Evolutionary conservation across 768 basidiomycete genomes (phyloP).

Genomic region (Trametes cinnabarina): DNA sequence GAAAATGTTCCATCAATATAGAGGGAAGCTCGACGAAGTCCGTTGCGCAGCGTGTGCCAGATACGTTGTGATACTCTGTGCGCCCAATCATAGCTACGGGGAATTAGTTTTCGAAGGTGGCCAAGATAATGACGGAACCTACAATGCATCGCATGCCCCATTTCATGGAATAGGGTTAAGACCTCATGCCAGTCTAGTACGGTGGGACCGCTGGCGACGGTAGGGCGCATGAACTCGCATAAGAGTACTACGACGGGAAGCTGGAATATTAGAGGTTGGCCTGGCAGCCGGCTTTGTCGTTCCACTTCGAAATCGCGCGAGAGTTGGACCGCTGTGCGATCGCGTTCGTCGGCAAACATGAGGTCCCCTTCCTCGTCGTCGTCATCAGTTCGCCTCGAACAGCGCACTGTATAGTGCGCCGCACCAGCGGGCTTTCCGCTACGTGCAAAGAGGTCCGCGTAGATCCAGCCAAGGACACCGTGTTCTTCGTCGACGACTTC

Average conservation of each 20-base stretch:
- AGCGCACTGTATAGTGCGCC: slow-evolving; percentile 96
- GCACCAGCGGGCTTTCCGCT: slow-evolving; percentile 86
- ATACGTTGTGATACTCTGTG: slow-evolving; percentile 96
- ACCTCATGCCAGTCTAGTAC: slow-evolving; percentile 91
- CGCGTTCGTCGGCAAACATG: slow-evolving; percentile 37
- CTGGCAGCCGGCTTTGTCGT: slow-evolving; percentile 57
- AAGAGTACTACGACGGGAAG: slow-evolving; percentile 89
- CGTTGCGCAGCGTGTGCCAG: slow-evolving; percentile 95
- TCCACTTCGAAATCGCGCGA: slow-evolving; percentile 64
- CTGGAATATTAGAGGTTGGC: slow-evolving; percentile 72
- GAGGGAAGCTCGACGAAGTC: slow-evolving; percentile 98
- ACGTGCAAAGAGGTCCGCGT: slow-evolving; percentile 86
- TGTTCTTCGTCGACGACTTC: slow-evolving; percentile 89
- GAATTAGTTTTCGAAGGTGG: too few relatives aligned
- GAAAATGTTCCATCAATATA: slow-evolving; percentile 98
- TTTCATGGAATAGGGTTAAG: slow-evolving; percentile 93
- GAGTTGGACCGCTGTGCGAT: slow-evolving; percentile 26
- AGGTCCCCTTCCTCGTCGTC: slow-evolving; percentile 79
- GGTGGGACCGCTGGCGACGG: slow-evolving; percentile 60
- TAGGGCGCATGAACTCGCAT: slow-evolving; percentile 78
- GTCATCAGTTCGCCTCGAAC: slow-evolving; percentile 88
- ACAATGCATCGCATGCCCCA: slow-evolving; percentile 99
- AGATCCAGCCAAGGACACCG: slow-evolving; percentile 91
- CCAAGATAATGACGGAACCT: slow-evolving; percentile 34
- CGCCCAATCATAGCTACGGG: slow-evolving; percentile 90